Evolutionary conservation across 192 early-diverging fungal genomes (phyloP).

Genomic region (Coemansia sp.): DNA sequence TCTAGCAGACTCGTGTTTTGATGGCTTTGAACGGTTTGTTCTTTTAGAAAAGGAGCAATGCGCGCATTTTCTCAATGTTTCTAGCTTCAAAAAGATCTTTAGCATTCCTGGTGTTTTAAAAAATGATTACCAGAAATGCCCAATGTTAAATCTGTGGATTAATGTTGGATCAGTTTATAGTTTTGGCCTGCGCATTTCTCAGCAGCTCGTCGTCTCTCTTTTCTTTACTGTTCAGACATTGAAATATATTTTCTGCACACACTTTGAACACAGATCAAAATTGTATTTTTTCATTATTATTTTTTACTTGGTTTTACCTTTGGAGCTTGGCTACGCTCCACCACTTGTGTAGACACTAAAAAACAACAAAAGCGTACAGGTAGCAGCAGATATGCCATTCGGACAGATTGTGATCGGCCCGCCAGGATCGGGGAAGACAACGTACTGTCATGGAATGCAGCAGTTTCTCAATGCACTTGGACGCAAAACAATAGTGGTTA

Average conservation of each 20-base stretch:
- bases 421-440: slow-evolving; percentile 93
- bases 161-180: no score
- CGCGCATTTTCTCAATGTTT: no score
- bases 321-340: background rate
- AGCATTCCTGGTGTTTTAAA: no score
- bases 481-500: slow-evolving; percentile 83
- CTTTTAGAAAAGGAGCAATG: no score
- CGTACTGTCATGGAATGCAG: slow-evolving; percentile 89
- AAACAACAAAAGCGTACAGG: background rate
- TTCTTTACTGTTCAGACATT: background rate
- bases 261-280: background rate
- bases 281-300: background rate
- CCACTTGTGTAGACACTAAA: background rate
- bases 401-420: slow-evolving; percentile 90
- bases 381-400: slow-evolving; percentile 37
- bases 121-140: no score
- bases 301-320: background rate
- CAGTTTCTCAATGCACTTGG: slow-evolving; percentile 81
- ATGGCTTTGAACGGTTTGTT: no score
- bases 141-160: no score
- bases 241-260: background rate
- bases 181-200: background rate
- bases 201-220: background rate
- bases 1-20: no score
- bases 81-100: no score